A percentile compares a stretch with the other conserved stretches of the same genome.
These are phyloP conservation scores for Allium sativum DNA, from an alignment of 106 monocot species.

Conservation along the genomic window DNA sequence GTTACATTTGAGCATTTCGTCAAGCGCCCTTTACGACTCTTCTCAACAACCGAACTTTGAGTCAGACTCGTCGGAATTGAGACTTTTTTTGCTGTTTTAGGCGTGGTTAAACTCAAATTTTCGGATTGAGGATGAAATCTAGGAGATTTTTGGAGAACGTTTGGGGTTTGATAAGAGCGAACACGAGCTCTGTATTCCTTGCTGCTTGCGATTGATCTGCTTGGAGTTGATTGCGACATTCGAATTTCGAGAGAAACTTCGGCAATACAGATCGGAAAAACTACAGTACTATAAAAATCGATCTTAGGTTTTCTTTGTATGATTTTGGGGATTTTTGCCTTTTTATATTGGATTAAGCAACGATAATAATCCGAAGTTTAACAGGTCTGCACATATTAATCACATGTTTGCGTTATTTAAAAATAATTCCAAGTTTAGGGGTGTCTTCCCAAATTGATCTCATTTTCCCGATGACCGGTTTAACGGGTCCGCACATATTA, in stretches of 20 bases:
- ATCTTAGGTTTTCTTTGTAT: no score
- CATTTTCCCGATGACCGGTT: no score
- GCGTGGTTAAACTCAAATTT: neutral
- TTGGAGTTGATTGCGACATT: constrained; percentile 3
- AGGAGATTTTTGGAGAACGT: constrained; percentile 15
- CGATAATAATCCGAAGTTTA: no score
- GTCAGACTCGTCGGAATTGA: neutral
- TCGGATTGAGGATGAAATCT: constrained; percentile 4
- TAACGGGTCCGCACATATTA: no score
- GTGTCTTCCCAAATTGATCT: no score
- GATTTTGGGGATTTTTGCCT: no score
- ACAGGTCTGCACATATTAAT: no score
- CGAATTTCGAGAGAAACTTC: neutral
- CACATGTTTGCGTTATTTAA: no score
- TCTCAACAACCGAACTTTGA: neutral
- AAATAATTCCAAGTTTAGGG: no score
- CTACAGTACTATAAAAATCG: no score
- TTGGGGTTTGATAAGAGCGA: constrained; percentile 10
- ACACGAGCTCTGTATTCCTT: neutral
- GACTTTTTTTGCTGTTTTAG: neutral
- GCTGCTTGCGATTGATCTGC: neutral
- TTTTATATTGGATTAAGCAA: no score
- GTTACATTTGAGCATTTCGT: constrained; percentile 8
- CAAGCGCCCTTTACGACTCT: constrained; percentile 2
- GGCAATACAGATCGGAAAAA: neutral